A percentile compares a stretch with the other conserved stretches of the same genome.
Evolutionary conservation across 2,329 filamentous ascomycete species (phyloP).

Genomic region (Tolypocladium sp.): DNA sequence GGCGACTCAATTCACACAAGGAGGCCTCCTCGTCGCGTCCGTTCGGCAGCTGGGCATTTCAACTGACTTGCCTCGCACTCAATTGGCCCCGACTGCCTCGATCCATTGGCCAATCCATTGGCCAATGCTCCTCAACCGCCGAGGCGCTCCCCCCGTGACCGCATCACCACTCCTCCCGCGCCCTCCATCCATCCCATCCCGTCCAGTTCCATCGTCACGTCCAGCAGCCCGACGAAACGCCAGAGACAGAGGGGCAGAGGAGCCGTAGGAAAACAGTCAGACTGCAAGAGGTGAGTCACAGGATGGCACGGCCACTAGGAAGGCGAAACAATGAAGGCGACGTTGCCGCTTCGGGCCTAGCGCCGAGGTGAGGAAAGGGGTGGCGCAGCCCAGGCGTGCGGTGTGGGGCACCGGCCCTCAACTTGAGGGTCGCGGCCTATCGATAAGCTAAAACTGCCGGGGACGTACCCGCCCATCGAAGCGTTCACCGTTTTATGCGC

Average conservation of each 20-base stretch:
- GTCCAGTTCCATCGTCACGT: neutral
- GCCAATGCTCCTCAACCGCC: neutral
- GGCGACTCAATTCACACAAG: neutral
- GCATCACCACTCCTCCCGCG: neutral
- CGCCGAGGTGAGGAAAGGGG: neutral
- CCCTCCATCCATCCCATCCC: neutral
- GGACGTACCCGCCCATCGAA: neutral
- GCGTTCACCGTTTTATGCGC: neutral
- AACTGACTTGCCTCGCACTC: neutral
- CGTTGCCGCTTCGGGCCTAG: constrained; percentile 3
- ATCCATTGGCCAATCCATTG: neutral
- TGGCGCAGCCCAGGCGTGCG: neutral
- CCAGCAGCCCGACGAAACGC: neutral
- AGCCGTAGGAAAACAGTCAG: neutral
- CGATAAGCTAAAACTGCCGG: neutral
- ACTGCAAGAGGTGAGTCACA: constrained; percentile 6
- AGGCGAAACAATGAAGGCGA: constrained; percentile 2
- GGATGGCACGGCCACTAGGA: constrained; percentile 2
- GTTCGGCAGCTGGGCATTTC: neutral
- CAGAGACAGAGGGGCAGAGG: neutral
- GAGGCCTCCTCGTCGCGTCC: neutral
- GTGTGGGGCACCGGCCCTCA: neutral
- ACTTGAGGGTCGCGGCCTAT: neutral
- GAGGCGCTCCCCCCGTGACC: neutral
- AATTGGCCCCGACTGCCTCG: neutral